Conservation (phyloP, 495 filamentous ascomycete genomes). For the Echria macrotheca region DNA sequence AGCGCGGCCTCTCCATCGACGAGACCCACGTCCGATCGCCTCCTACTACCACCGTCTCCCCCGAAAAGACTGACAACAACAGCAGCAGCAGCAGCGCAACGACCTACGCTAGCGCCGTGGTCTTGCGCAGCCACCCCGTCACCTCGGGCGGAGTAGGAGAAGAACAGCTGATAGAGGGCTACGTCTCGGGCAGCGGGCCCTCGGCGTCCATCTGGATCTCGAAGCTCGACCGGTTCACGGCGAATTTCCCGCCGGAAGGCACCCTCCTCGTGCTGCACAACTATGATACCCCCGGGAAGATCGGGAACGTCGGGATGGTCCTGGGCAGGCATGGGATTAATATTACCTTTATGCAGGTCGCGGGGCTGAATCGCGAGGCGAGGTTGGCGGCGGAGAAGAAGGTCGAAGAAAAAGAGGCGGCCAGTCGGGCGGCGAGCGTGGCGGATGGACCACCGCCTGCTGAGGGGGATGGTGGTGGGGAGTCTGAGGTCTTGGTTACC, state of each 20-base stretch:
- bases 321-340: slow-evolving; percentile 61
- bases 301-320: slow-evolving; percentile 60
- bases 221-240: slow-evolving; percentile 57
- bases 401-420: no score
- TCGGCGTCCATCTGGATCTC: slow-evolving; percentile 57
- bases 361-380: slow-evolving; percentile 39
- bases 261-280: slow-evolving; percentile 63
- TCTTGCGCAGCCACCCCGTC: slow-evolving; percentile 41
- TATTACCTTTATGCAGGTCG: slow-evolving; percentile 67
- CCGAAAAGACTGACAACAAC: no score
- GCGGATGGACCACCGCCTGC: slow-evolving; percentile 16
- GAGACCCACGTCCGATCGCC: slow-evolving; percentile 55
- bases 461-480: background rate
- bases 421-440: slow-evolving; percentile 14
- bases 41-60: no score
- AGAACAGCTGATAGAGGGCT: slow-evolving; percentile 60
- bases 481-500: slow-evolving; percentile 10
- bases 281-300: slow-evolving; percentile 67
- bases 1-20: slow-evolving; percentile 63
- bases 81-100: slow-evolving; percentile 42
- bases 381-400: slow-evolving; percentile 16
- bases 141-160: slow-evolving; percentile 21
- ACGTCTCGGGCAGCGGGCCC: slow-evolving; percentile 53
- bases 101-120: slow-evolving; percentile 58
- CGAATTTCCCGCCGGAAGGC: slow-evolving; percentile 59